Percentiles rank a stretch among this genome's conserved stretches.
These are phyloP conservation scores for Diaporthe nobilis DNA, from an alignment of 2,329 filamentous ascomycete genomes.

Conservation along the genomic window DNA sequence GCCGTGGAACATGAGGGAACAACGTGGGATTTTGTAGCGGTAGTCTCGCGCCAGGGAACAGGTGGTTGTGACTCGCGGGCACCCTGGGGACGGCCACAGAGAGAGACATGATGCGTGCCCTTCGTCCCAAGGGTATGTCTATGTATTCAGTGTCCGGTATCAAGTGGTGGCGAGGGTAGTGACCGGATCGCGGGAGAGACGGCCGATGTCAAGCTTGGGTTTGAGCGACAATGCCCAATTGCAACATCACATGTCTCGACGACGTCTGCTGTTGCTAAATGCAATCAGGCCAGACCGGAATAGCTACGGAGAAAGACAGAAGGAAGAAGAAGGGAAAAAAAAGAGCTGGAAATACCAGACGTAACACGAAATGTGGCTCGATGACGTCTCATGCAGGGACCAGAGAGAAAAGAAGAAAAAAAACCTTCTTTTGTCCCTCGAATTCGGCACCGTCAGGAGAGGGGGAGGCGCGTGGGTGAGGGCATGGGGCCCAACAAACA, in stretches of 20 bases:
- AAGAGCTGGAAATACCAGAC: constrained; percentile 1
- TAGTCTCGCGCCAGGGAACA: background rate
- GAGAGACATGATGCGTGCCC: background rate
- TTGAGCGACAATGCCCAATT: background rate
- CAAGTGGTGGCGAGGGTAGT: background rate
- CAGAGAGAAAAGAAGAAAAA: background rate
- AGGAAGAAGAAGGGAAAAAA: too few relatives aligned
- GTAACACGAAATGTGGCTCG: background rate
- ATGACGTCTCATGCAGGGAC: constrained; percentile 28
- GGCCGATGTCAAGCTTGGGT: background rate
- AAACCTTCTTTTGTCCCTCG: background rate
- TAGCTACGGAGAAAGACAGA: background rate
- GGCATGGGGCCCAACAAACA: background rate
- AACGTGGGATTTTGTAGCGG: background rate
- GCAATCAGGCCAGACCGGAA: background rate
- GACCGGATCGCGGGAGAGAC: background rate
- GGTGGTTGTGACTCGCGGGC: background rate
- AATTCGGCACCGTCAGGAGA: background rate
- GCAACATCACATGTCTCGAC: constrained; percentile 16
- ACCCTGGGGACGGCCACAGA: too few relatives aligned
- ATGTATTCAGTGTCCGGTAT: background rate
- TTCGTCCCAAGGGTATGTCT: background rate
- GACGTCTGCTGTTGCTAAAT: background rate
- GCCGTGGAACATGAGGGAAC: constrained; percentile 27
- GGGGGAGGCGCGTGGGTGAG: background rate